Base-by-base conservation (phyloP, 2,329 filamentous ascomycete genomes). In the Aspergillus flavus region DNA sequence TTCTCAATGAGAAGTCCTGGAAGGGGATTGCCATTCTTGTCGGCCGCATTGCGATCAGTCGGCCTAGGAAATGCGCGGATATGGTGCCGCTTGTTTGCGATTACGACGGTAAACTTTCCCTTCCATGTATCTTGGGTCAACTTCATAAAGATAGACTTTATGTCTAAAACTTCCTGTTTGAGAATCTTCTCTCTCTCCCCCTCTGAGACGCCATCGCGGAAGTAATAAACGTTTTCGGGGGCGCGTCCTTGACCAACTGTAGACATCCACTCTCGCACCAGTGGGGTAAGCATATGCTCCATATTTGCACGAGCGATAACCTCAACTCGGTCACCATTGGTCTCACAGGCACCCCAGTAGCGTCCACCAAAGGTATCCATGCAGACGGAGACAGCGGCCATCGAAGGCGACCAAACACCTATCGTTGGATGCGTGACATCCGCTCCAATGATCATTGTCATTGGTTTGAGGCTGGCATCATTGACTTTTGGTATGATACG, bases 61-160 rank as follows among this genome's bases (percentile, higher is more conserved):
- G 81, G 77, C 55, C 87, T 84, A 0, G 95, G 94, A 81, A 98
- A 98, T 76, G 97, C 93, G 19, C 95, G 91, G 59, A 97, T 89
- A 72, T 97, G 94, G 69, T 99, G 95, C 3, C 95, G 91, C 84
- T 99, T 99, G 1, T 92, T 94, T 1, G 92, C 94, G 53, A 98
- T 86, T 46, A 97, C 87, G 12, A 96, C 93, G 0, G 93, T 93
- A 72, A 97, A 89, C 74, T 91, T 91, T 3, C 91, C 85, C 16
- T 79, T 64, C 70, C 68, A 83, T 57, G 75, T 71, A 23, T 72
- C 71, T 23, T 72, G 67, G 21, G 70, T 71, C 7, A 76, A 61
- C 6, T 83, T 75, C 36, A 72, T 69, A 68, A 93, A 85, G 30
- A 82, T 80, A 0, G 81, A 75, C 78, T 90, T 91, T 78, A 98